Evolutionary conservation across 768 basidiomycete genomes (phyloP).

Genomic region (Rhodotorula graminis): DNA sequence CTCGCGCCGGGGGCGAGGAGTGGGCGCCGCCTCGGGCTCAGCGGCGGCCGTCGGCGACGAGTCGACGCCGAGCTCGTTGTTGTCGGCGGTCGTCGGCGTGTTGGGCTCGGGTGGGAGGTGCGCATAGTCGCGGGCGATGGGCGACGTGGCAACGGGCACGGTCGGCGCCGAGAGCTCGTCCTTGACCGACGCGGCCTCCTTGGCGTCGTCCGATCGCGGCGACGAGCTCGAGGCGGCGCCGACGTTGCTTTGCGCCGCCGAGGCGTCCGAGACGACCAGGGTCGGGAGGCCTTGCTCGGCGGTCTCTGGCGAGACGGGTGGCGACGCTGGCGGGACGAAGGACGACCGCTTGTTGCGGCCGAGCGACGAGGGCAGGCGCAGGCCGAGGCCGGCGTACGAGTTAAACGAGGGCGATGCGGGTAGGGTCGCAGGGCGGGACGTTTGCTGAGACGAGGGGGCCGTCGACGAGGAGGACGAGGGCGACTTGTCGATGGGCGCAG

Average conservation of each 20-base stretch:
- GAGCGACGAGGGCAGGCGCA: conserved; percentile 20
- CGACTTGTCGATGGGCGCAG: not conserved
- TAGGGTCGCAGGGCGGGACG: not conserved
- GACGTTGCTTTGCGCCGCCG: not conserved
- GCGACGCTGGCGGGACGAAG: not conserved
- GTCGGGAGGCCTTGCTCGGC: not conserved
- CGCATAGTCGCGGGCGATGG: not conserved
- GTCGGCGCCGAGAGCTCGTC: not conserved
- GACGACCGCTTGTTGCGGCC: not conserved
- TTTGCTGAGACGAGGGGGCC: not conserved
- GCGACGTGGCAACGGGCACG: not conserved
- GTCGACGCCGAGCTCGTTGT: no score
- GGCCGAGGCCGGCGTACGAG: conserved; percentile 14
- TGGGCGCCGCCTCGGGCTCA: not conserved
- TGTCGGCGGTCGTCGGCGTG: not conserved
- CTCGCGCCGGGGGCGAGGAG: not conserved
- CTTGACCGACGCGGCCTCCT: not conserved
- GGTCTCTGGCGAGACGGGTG: not conserved
- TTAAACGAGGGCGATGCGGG: not conserved
- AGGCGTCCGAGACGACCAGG: not conserved
- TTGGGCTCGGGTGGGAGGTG: not conserved
- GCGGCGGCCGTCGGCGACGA: no score
- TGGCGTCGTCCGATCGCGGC: no score
- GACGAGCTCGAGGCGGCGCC: no score
- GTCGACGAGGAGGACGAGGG: not conserved